Base-by-base conservation (phyloP, 73 alveolate genomes). In the Effrenium voratum region DNA sequence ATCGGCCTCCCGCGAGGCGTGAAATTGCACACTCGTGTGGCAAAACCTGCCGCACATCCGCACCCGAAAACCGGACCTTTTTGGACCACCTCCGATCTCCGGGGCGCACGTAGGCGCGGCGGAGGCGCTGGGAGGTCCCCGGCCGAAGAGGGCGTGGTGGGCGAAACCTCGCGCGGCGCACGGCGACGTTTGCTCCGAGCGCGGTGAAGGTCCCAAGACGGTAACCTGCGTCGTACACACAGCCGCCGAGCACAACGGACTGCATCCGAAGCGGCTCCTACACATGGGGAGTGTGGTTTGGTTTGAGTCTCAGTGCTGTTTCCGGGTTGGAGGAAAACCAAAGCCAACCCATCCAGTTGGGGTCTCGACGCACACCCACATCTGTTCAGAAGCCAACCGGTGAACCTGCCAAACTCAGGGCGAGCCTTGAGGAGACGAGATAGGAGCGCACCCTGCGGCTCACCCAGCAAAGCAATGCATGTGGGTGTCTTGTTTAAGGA, bases 371-470 rank as follows among this genome's bases (percentile, higher is more conserved):
- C 63, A 52, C 63, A 52, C 63, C 26, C 19, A 52, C 63, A 12
- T 52, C 19, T 19, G 26, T 8, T 19, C 63, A 52, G 63, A 19
- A 52, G 26, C 63, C 63, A 8, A 52, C 63, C 63, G 8, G 49
- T 4, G 41, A 4, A 24, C 38, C 4, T 13, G 36, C 6, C 77
- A 36, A 66, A 8, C 16, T 30, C 28, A 1, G 12, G 38, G 0
- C 60, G 57, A 34, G 81, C 94, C 94, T 86, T 43, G 22, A 86
- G 40, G 47, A 86, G 60, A 34, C 94, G 55, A 12, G 94, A 86
- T 3, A 86, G 94, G 82, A 86, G 46, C 46, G 94, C 94, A 3
- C 94, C 94, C 94, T 86, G 94, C 94, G 24, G 26, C 55, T 26
- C 13, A 41, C 47, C 1, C 72, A n/a, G n/a, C n/a, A n/a, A n/a